These are phyloP conservation scores for Plantago lanceolata DNA, from an alignment of 305 asterid genomes.

Conservation along the genomic window DNA sequence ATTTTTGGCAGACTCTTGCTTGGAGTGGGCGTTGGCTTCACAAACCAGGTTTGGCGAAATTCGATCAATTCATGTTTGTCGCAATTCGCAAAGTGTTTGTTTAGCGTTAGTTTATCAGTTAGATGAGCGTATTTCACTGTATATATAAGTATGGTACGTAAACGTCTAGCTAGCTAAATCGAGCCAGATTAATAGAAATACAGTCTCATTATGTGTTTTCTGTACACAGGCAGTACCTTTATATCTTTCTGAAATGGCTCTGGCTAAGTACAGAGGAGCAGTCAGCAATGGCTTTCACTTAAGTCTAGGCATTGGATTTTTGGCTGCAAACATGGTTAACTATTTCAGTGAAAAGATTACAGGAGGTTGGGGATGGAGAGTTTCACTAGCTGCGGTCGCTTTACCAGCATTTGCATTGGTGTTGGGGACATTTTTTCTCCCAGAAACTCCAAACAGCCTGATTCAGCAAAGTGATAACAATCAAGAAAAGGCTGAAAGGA, in stretches of 20 bases:
- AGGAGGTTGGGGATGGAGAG: constrained; percentile 10
- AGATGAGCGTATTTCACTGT: too few relatives aligned
- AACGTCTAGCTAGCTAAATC: too few relatives aligned
- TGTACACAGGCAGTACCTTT: constrained; percentile 3
- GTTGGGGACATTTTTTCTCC: background rate
- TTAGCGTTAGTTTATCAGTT: too few relatives aligned
- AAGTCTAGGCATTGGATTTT: constrained; percentile 1
- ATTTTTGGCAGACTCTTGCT: constrained; percentile 3
- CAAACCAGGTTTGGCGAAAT: constrained; percentile 1
- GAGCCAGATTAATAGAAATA: too few relatives aligned
- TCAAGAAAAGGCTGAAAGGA: constrained; percentile 4
- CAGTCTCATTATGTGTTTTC: background rate
- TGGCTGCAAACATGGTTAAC: background rate
- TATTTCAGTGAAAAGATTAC: constrained; percentile 4
- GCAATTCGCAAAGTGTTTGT: background rate
- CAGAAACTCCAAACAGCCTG: constrained; percentile 6
- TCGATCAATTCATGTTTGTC: constrained; percentile 3
- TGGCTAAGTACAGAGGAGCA: constrained; percentile 9
- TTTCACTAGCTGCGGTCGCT: background rate
- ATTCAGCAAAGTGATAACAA: background rate
- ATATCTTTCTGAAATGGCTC: constrained; percentile 5
- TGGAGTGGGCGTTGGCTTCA: constrained; percentile 1
- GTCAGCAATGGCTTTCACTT: constrained; percentile 7
- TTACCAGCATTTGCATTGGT: background rate
- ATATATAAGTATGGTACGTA: too few relatives aligned